These are phyloP conservation scores for Kokia cookei DNA, from an alignment of 441 rosid genomes.

Conservation along the genomic window DNA sequence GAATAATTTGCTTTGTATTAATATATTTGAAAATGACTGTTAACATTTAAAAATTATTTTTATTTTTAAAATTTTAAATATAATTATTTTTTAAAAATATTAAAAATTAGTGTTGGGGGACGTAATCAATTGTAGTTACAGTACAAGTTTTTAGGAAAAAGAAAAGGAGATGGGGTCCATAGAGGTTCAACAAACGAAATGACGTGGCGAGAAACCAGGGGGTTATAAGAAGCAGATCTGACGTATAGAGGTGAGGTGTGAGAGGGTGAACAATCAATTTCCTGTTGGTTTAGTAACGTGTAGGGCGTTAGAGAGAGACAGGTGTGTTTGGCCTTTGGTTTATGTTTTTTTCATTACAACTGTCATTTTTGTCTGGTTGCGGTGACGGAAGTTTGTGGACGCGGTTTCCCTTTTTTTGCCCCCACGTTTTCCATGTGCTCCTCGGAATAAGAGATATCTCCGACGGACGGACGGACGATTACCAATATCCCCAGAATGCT, in stretches of 20 bases:
- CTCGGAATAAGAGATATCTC: not conserved
- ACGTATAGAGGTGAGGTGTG: slow-evolving; percentile 1
- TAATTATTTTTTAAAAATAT: too few relatives aligned
- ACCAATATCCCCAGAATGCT: not conserved
- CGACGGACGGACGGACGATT: too few relatives aligned
- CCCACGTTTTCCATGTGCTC: slow-evolving; percentile 34
- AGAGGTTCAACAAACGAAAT: not conserved
- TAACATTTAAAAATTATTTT: too few relatives aligned
- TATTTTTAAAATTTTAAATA: too few relatives aligned
- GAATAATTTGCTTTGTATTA: too few relatives aligned
- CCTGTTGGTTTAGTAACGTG: not conserved
- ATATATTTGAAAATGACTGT: too few relatives aligned
- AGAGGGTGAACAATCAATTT: slow-evolving; percentile 27
- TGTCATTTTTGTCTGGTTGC: slow-evolving; percentile 24
- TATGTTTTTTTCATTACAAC: slow-evolving; percentile 10
- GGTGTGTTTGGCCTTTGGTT: slow-evolving; percentile 10
- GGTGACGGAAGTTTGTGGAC: slow-evolving; percentile 1
- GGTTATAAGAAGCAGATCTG: not conserved
- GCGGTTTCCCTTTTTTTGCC: not conserved
- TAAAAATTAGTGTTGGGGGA: too few relatives aligned
- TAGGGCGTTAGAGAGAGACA: slow-evolving; percentile 6
- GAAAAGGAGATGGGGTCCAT: not conserved
- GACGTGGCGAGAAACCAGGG: slow-evolving; percentile 16
- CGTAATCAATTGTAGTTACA: too few relatives aligned
- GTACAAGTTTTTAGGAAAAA: too few relatives aligned